Evolutionary conservation across 768 basidiomycete species (phyloP).

Genomic region (Lentinula sp.): DNA sequence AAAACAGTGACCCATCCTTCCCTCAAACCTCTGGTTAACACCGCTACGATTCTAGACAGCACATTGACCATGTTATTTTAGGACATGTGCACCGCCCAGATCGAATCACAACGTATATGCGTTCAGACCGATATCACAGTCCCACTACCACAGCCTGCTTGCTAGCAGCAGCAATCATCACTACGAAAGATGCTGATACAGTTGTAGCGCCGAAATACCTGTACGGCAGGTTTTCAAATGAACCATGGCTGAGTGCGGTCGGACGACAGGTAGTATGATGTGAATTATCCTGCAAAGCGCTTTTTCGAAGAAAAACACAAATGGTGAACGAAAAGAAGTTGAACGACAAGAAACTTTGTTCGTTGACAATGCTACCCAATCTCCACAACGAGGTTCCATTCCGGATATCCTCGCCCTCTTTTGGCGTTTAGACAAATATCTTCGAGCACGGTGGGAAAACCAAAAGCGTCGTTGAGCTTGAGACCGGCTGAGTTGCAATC

Average conservation of each 20-base stretch:
- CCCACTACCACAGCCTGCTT: no score
- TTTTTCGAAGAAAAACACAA: conserved; percentile 11
- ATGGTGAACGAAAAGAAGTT: conserved; percentile 12
- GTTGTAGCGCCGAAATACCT: no score
- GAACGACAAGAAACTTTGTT: neutral
- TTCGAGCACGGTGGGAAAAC: conserved; percentile 27
- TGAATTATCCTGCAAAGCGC: neutral
- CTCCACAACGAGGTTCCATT: conserved; percentile 56
- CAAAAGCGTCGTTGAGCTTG: conserved; percentile 23
- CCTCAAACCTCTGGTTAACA: neutral
- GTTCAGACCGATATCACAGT: no score
- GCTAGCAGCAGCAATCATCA: no score
- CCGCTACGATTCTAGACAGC: neutral
- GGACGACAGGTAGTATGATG: neutral
- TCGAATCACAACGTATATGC: no score
- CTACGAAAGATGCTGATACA: no score
- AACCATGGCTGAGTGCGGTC: no score
- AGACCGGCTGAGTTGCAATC: conserved; percentile 58
- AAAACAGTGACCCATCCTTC: neutral
- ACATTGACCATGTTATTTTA: no score
- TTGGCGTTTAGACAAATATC: conserved; percentile 32
- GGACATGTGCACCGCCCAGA: no score
- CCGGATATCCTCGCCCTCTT: conserved; percentile 23
- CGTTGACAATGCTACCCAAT: conserved; percentile 31
- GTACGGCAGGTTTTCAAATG: no score